A percentile compares a stretch with the other conserved stretches of the same genome.
phyloP scores from a whole-genome alignment of 1,284 basidiomycete genomes.

The Ceratobasidium sp. region DNA sequence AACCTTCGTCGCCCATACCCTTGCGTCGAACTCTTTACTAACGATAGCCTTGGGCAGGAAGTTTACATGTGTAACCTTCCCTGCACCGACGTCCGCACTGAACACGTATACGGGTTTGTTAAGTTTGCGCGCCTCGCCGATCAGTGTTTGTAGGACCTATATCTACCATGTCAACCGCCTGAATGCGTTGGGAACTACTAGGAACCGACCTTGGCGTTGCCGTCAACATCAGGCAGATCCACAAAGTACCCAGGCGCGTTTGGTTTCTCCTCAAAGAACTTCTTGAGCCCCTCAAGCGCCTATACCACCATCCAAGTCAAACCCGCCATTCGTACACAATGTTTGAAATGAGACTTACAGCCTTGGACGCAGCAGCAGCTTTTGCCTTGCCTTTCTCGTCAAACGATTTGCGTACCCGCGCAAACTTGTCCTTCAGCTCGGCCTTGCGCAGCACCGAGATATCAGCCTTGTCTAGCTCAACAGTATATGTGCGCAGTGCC shows the following conservation, averaged over 20 bases:
- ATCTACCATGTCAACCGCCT: slow-evolving; percentile 43
- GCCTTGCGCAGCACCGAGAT: slow-evolving; percentile 89
- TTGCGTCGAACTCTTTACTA: slow-evolving; percentile 75
- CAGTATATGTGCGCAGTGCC: slow-evolving; percentile 81
- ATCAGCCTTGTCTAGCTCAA: slow-evolving; percentile 88
- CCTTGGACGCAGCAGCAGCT: slow-evolving; percentile 81
- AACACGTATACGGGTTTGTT: slow-evolving; percentile 90
- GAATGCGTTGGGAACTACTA: background rate
- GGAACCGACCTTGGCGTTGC: slow-evolving; percentile 78
- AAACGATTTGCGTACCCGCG: slow-evolving; percentile 79
- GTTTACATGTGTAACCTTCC: slow-evolving; percentile 91
- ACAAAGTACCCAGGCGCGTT: slow-evolving; percentile 76
- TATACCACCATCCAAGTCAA: slow-evolving; percentile 51
- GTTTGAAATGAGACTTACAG: slow-evolving; percentile 66
- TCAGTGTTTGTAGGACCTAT: slow-evolving; percentile 78
- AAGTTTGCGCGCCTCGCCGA: slow-evolving; percentile 80
- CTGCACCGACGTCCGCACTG: slow-evolving; percentile 73
- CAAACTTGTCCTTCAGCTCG: slow-evolving; percentile 80
- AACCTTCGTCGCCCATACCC: slow-evolving; percentile 84
- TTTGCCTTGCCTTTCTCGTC: slow-evolving; percentile 88
- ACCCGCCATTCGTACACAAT: background rate
- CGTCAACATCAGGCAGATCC: slow-evolving; percentile 71
- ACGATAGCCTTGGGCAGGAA: slow-evolving; percentile 76
- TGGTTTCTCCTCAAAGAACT: slow-evolving; percentile 81
- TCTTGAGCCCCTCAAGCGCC: slow-evolving; percentile 75